Conservation (phyloP, 495 filamentous ascomycete genomes). For the Penicillium dipodomyicola region DNA sequence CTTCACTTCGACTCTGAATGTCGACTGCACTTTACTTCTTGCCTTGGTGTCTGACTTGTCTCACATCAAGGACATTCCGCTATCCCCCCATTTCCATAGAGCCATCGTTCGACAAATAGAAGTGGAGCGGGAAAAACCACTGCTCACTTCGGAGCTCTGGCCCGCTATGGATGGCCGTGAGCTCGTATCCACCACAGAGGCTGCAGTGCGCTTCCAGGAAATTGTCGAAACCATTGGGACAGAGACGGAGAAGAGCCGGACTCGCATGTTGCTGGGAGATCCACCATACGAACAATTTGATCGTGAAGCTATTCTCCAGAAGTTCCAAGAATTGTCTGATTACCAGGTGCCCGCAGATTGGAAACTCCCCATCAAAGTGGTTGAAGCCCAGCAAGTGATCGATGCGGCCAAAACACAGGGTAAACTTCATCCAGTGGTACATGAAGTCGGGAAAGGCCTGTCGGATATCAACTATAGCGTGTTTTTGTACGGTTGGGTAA, state of each 20-base stretch:
- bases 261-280: constrained; percentile 52
- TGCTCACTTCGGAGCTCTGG: constrained; percentile 61
- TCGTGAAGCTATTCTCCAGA: constrained; percentile 32
- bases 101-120: constrained; percentile 64
- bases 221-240: constrained; percentile 68
- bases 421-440: constrained; percentile 38
- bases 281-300: constrained; percentile 25
- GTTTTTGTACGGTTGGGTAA: constrained; percentile 67
- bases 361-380: constrained; percentile 51
- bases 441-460: constrained; percentile 45
- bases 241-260: constrained; percentile 56
- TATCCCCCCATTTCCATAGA: constrained; percentile 47
- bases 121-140: constrained; percentile 56
- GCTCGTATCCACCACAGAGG: constrained; percentile 62
- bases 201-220: constrained; percentile 60
- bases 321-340: constrained; percentile 50
- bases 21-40: constrained; percentile 73
- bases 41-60: constrained; percentile 71
- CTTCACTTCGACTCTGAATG: constrained; percentile 61
- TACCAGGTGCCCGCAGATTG: constrained; percentile 48
- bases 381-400: constrained; percentile 40
- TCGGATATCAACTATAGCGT: constrained; percentile 64
- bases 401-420: constrained; percentile 25
- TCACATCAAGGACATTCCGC: constrained; percentile 45
- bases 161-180: constrained; percentile 54